A percentile compares a stretch with the other conserved stretches of the same genome.
Conservation (phyloP, 768 basidiomycete genomes). For the Cubamyces lactineus region DNA sequence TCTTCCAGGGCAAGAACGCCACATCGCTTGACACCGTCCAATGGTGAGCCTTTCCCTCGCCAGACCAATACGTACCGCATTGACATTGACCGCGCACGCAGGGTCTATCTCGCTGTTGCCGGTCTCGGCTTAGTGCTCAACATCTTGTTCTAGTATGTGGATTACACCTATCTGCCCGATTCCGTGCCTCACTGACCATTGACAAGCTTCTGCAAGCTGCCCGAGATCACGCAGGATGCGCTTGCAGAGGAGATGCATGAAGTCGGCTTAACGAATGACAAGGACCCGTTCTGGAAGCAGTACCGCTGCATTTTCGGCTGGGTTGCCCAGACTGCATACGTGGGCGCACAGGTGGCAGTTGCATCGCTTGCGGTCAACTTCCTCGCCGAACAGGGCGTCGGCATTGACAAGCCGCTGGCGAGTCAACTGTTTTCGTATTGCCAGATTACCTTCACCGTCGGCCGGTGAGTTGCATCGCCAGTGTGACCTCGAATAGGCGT, state of each 20-base stretch:
- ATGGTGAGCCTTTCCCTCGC: conserved; percentile 43
- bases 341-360: conserved; percentile 68
- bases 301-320: conserved; percentile 73
- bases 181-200: conserved; percentile 1
- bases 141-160: conserved; percentile 61
- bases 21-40: conserved; percentile 67
- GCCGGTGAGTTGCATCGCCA: conserved; percentile 44
- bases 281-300: conserved; percentile 68
- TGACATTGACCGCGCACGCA: conserved; percentile 28
- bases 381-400: conserved; percentile 63
- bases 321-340: conserved; percentile 70
- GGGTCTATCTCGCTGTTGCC: conserved; percentile 69
- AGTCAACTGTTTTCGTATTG: conserved; percentile 73
- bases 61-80: neutral
- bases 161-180: neutral
- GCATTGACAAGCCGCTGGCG: conserved; percentile 53
- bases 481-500: conserved; percentile 23
- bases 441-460: conserved; percentile 68
- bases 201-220: conserved; percentile 61
- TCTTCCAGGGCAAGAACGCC: conserved; percentile 68
- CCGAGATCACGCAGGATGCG: conserved; percentile 74
- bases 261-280: conserved; percentile 43
- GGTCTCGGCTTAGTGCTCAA: conserved; percentile 66
- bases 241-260: conserved; percentile 51
- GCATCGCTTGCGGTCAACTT: conserved; percentile 73